Evolutionary conservation across 163 green algal species (phyloP).

Genomic region (Dunaliella salina): DNA sequence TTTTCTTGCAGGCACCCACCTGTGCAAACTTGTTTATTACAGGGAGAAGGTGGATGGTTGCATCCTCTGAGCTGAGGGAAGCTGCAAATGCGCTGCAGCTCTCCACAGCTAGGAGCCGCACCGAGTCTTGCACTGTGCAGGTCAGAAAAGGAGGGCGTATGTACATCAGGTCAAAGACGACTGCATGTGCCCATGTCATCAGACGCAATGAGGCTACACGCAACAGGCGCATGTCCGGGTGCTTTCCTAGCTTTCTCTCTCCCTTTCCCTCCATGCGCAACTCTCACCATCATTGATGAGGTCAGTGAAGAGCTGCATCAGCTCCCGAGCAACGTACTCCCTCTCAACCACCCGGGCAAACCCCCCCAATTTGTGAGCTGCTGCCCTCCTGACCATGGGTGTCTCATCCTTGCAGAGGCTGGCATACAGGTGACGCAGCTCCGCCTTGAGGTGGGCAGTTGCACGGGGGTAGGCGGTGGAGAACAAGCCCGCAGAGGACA

Average conservation of each 20-base stretch:
- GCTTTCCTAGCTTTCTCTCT: too few species aligned
- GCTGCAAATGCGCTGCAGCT: conserved; percentile 78
- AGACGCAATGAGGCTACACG: too few species aligned
- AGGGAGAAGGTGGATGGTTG: conserved; percentile 68
- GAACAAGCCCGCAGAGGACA: conserved; percentile 91
- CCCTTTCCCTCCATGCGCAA: background rate
- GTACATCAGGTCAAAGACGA: background rate
- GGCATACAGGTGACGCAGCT: conserved; percentile 77
- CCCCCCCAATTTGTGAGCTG: conserved; percentile 79
- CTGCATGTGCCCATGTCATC: too few species aligned
- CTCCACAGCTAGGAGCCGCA: conserved; percentile 92
- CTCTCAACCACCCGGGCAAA: conserved; percentile 77
- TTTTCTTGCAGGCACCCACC: conserved; percentile 28
- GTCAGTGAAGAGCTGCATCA: conserved; percentile 83
- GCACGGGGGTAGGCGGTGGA: conserved; percentile 70
- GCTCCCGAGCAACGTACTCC: conserved; percentile 65
- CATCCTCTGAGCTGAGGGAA: conserved; percentile 72
- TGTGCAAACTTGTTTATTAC: conserved; percentile 84
- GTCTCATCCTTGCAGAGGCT: conserved; percentile 94
- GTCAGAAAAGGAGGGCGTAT: background rate
- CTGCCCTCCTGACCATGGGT: conserved; percentile 93
- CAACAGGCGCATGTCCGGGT: too few species aligned
- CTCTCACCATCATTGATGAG: conserved; percentile 80
- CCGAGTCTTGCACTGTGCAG: conserved; percentile 91
- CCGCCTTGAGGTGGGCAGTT: conserved; percentile 33